Evolutionary conservation across 805 yeast genomes (phyloP).

Genomic region (Candida sithepensis): DNA sequence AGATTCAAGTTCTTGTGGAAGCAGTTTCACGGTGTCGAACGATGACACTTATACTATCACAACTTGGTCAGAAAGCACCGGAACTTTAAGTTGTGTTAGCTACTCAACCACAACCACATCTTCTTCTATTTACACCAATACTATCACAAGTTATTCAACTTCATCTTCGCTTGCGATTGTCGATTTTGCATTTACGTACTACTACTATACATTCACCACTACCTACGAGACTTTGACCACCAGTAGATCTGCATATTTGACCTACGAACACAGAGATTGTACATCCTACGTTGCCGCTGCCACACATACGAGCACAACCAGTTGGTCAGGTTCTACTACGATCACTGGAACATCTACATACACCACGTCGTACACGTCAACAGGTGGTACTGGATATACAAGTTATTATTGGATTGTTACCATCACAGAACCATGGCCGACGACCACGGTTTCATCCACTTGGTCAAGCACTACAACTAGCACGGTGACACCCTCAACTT

Average conservation of each 20-base stretch:
- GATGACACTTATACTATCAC: neutral
- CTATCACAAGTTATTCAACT: neutral
- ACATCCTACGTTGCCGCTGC: constrained; percentile 1
- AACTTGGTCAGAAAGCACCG: constrained; percentile 1
- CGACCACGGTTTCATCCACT: neutral
- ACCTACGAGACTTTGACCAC: neutral
- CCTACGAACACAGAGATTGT: neutral
- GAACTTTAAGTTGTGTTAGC: neutral
- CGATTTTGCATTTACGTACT: neutral
- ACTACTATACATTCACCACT: neutral
- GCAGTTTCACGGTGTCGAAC: neutral
- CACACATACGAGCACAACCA: constrained; percentile 1
- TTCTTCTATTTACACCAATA: neutral
- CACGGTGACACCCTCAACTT: neutral
- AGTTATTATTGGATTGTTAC: neutral
- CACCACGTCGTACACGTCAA: neutral
- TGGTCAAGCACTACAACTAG: neutral
- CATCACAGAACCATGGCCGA: constrained; percentile 1
- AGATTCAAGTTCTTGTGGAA: constrained; percentile 1
- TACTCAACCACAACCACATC: neutral
- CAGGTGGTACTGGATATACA: neutral
- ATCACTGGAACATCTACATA: neutral
- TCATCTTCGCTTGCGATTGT: neutral
- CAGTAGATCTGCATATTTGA: neutral
- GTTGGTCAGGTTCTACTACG: constrained; percentile 2